These are phyloP conservation scores for Arachnopeziza araneosa DNA, from an alignment of 2,329 filamentous ascomycete genomes.

Conservation along the genomic window DNA sequence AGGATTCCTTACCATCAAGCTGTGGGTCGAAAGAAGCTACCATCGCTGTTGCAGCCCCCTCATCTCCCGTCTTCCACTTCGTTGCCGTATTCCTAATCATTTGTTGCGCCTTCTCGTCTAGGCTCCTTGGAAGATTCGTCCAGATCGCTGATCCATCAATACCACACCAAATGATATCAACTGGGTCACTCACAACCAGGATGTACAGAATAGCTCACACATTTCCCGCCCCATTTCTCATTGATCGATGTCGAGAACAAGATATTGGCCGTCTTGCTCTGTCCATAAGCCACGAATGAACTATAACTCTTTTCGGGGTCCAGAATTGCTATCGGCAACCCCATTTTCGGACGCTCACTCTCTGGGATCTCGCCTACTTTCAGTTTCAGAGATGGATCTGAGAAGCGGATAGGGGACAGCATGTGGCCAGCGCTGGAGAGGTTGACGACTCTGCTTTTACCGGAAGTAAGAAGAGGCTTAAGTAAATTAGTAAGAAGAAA, in stretches of 20 bases:
- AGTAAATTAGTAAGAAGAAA: conserved; percentile 27
- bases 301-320: conserved; percentile 13
- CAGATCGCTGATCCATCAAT: conserved; percentile 4
- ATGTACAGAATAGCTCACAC: conserved; percentile 10
- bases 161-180: background rate
- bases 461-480: conserved; percentile 13
- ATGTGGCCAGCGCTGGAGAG: conserved; percentile 35
- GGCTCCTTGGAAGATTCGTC: conserved; percentile 13
- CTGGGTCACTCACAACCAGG: conserved; percentile 13
- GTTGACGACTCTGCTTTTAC: conserved; percentile 31
- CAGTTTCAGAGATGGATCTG: background rate
- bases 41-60: conserved; percentile 16
- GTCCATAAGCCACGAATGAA: conserved; percentile 34
- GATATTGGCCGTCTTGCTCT: conserved; percentile 42
- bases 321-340: conserved; percentile 1
- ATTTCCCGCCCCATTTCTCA: conserved; percentile 12
- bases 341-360: conserved; percentile 10
- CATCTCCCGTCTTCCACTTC: conserved; percentile 14
- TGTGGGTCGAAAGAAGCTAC: conserved; percentile 19
- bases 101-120: conserved; percentile 10
- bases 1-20: conserved; percentile 6
- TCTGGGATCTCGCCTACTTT: background rate
- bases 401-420: conserved; percentile 32
- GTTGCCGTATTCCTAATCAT: conserved; percentile 9
- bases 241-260: conserved; percentile 10